Conservation (phyloP, 2,329 filamentous ascomycete genomes). For the Neofusicoccum laricinum region DNA sequence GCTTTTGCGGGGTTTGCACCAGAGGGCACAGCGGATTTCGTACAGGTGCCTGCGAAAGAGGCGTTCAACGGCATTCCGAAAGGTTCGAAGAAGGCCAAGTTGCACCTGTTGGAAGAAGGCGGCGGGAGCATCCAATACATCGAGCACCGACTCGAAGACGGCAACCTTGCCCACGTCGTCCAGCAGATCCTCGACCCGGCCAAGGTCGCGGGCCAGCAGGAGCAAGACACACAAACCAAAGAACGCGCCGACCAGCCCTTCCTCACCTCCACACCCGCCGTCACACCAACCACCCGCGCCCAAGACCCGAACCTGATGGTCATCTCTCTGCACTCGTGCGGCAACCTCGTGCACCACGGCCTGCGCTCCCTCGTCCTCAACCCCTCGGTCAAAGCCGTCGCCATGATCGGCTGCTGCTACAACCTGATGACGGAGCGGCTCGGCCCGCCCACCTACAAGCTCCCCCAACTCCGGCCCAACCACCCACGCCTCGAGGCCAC, state of each 20-base stretch:
- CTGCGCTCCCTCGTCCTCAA: constrained; percentile 84
- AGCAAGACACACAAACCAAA: constrained; percentile 19
- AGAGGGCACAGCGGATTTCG: neutral
- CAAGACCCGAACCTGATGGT: constrained; percentile 64
- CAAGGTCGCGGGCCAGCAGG: constrained; percentile 25
- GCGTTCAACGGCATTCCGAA: neutral
- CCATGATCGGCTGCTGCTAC: constrained; percentile 97
- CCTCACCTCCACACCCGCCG: constrained; percentile 25
- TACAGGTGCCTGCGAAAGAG: neutral
- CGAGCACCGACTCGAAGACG: constrained; percentile 69
- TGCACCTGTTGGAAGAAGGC: constrained; percentile 53
- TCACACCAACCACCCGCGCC: constrained; percentile 28
- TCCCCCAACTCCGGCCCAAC: constrained; percentile 70
- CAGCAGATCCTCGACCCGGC: constrained; percentile 54
- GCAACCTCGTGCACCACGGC: constrained; percentile 93
- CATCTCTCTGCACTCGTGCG: constrained; percentile 94
- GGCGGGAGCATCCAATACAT: constrained; percentile 75
- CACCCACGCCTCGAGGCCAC: constrained; percentile 68
- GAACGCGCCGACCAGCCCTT: constrained; percentile 23
- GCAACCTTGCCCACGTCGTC: constrained; percentile 68
- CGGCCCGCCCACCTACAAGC: constrained; percentile 81
- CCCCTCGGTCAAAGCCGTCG: constrained; percentile 79
- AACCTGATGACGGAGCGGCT: constrained; percentile 91
- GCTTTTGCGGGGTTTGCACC: neutral
- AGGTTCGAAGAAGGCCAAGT: constrained; percentile 22